These are phyloP conservation scores for Neofusicoccum sp. DNA, from an alignment of 2,329 filamentous ascomycete species.

Conservation along the genomic window DNA sequence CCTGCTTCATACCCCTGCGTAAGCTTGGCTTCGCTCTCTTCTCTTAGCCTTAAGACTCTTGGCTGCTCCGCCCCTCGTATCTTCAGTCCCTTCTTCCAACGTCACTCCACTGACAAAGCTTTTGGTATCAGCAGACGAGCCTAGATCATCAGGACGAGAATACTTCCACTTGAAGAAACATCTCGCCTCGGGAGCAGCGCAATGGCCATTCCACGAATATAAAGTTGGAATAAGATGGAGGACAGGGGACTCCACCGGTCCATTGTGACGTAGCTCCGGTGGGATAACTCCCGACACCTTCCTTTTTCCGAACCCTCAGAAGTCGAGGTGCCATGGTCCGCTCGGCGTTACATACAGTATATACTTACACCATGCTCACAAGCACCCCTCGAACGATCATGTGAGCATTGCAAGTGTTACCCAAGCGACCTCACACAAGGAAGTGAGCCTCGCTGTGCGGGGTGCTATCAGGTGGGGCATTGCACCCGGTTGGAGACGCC, in stretches of 20 bases:
- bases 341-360: too few relatives aligned
- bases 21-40: neutral
- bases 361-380: neutral
- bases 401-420: neutral
- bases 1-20: neutral
- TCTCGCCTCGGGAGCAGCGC: too few relatives aligned
- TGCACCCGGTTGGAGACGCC: neutral
- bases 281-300: constrained; percentile 1
- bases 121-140: neutral
- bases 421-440: neutral
- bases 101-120: neutral
- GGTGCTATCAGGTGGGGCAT: constrained; percentile 8
- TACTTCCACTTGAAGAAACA: too few relatives aligned
- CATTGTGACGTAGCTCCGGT: too few relatives aligned
- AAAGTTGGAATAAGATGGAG: too few relatives aligned
- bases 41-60: neutral
- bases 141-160: neutral
- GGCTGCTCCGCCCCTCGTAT: neutral
- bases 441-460: neutral
- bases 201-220: too few relatives aligned
- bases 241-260: too few relatives aligned
- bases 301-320: neutral
- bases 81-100: neutral
- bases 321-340: too few relatives aligned
- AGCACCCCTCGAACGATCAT: neutral